Conservation (phyloP, 805 yeast genomes). For the Yamadazyma phyllophila region DNA sequence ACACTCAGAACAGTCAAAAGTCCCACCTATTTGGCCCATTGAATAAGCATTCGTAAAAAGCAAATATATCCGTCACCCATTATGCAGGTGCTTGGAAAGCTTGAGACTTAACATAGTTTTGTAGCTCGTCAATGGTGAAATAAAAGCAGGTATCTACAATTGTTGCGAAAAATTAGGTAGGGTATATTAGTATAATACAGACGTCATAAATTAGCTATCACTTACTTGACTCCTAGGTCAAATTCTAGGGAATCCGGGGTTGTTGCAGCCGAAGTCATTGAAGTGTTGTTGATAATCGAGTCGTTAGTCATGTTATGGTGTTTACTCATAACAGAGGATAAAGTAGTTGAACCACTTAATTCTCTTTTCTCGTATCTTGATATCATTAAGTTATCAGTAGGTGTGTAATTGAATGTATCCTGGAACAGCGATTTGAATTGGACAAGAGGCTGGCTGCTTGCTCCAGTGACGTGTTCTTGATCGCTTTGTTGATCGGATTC, state of each 20-base stretch:
- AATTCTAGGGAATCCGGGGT: constrained; percentile 19
- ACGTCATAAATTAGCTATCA: not conserved
- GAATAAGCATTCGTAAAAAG: no score
- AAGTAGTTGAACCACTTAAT: constrained; percentile 17
- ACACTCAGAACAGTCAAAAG: no score
- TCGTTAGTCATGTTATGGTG: constrained; percentile 8
- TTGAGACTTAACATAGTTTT: not conserved
- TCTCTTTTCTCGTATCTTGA: constrained; percentile 10
- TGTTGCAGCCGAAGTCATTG: constrained; percentile 12
- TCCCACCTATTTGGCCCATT: no score
- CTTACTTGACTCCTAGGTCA: constrained; percentile 1
- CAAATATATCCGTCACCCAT: no score
- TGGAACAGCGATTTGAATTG: not conserved
- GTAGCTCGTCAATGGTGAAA: not conserved
- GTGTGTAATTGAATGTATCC: not conserved
- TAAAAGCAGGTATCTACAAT: no score
- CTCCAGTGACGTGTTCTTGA: not conserved
- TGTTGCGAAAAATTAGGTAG: no score
- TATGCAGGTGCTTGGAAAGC: no score
- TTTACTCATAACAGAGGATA: constrained; percentile 21
- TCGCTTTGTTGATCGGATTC: not conserved
- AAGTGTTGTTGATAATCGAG: constrained; percentile 10
- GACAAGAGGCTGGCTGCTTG: not conserved
- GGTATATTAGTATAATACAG: not conserved
- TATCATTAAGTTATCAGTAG: not conserved